These are phyloP conservation scores for Neurospora sp. DNA, from an alignment of 2,329 filamentous ascomycete species.

Conservation along the genomic window DNA sequence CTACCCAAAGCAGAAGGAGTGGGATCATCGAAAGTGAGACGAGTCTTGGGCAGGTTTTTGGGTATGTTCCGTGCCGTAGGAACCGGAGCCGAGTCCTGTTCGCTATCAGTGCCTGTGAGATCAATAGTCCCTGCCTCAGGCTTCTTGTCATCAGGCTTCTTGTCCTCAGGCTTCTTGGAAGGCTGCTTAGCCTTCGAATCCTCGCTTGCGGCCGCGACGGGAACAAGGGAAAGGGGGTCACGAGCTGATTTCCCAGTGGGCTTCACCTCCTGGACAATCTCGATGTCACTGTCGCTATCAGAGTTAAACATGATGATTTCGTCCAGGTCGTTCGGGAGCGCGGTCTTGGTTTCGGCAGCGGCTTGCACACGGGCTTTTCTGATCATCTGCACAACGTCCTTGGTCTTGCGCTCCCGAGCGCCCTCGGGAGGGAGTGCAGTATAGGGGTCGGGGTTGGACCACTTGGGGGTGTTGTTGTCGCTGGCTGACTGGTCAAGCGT, in stretches of 20 bases:
- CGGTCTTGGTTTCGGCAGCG: conserved; percentile 31
- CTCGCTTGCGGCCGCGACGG: not conserved
- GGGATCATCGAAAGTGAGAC: conserved; percentile 20
- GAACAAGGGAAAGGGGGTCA: not conserved
- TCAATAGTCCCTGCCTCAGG: not conserved
- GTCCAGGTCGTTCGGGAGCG: conserved; percentile 48
- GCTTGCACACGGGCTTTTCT: conserved; percentile 69
- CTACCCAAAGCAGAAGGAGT: conserved; percentile 43
- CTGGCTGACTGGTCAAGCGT: conserved; percentile 23
- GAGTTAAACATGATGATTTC: conserved; percentile 88
- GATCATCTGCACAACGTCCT: conserved; percentile 83
- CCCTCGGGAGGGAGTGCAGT: conserved; percentile 78
- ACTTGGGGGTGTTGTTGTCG: conserved; percentile 53
- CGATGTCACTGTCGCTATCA: conserved; percentile 42
- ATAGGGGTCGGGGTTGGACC: conserved; percentile 95
- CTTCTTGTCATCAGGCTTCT: not conserved
- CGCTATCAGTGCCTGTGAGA: not conserved
- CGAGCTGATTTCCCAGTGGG: not conserved
- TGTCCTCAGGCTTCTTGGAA: not conserved
- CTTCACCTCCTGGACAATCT: conserved; percentile 15
- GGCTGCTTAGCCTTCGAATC: not conserved
- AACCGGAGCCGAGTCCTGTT: conserved; percentile 11
- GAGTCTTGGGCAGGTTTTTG: conserved; percentile 10
- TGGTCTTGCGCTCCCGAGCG: conserved; percentile 55
- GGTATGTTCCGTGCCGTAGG: conserved; percentile 5